A percentile compares a stretch with the other conserved stretches of the same genome.
Evolutionary conservation across 805 yeast species (phyloP).

Genomic region (Zygosaccharomyces lentus): DNA sequence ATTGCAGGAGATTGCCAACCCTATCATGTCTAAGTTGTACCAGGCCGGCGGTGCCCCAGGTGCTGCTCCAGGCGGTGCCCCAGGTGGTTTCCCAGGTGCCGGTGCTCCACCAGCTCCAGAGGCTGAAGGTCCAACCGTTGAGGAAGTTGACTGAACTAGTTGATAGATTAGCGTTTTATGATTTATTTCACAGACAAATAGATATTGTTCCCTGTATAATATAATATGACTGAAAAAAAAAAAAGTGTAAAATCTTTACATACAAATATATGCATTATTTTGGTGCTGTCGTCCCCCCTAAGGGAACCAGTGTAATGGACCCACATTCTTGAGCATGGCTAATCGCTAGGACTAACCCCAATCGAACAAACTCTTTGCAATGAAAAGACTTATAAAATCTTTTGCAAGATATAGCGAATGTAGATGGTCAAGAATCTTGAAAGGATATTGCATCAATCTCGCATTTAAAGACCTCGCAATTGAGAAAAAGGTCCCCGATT

Average conservation of each 20-base stretch:
- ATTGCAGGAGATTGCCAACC: constrained; percentile 93
- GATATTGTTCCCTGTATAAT: constrained; percentile 2
- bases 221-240: neutral
- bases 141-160: constrained; percentile 62
- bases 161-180: constrained; percentile 12
- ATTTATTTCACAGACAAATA: constrained; percentile 3
- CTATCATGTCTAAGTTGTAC: constrained; percentile 95
- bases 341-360: too few relatives aligned
- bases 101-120: constrained; percentile 61
- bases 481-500: too few relatives aligned
- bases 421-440: too few relatives aligned
- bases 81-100: constrained; percentile 55
- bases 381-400: too few relatives aligned
- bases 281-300: too few relatives aligned
- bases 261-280: too few relatives aligned
- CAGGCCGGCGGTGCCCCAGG: constrained; percentile 83
- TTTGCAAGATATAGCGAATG: too few relatives aligned
- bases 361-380: too few relatives aligned
- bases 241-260: neutral
- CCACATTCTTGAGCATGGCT: too few relatives aligned
- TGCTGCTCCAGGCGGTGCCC: constrained; percentile 58
- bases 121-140: constrained; percentile 70
- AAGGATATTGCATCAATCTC: too few relatives aligned
- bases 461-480: too few relatives aligned
- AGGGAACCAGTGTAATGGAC: too few relatives aligned